Conservation (phyloP, 1,284 basidiomycete species). For the Malassezia psittaci region DNA sequence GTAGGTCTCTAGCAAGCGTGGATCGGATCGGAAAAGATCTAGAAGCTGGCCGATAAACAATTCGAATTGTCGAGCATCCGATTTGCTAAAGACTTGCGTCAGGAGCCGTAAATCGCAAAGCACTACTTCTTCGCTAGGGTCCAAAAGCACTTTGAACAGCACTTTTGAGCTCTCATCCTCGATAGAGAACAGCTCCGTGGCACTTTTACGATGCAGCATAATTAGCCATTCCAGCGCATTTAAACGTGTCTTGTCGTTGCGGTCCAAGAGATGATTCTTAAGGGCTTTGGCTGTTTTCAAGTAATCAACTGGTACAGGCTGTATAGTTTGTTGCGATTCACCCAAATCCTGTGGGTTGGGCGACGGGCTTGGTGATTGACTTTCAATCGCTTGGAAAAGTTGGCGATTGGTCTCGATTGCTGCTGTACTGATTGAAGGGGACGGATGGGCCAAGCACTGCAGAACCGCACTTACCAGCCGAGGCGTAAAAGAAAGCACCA, state of each 20-base stretch:
- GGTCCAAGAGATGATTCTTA: slow-evolving; percentile 85
- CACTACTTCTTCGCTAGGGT: slow-evolving; percentile 93
- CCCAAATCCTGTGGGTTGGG: slow-evolving; percentile 47
- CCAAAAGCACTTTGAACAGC: slow-evolving; percentile 86
- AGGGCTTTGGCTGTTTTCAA: slow-evolving; percentile 81
- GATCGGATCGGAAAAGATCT: slow-evolving; percentile 87
- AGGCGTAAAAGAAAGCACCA: slow-evolving; percentile 88
- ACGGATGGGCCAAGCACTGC: slow-evolving; percentile 85
- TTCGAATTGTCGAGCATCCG: slow-evolving; percentile 92
- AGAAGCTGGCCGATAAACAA: slow-evolving; percentile 62
- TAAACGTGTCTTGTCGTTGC: slow-evolving; percentile 90
- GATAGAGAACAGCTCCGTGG: slow-evolving; percentile 89
- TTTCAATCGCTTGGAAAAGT: slow-evolving; percentile 73
- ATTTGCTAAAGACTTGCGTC: slow-evolving; percentile 80
- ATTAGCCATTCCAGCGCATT: slow-evolving; percentile 94
- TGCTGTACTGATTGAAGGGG: slow-evolving; percentile 73
- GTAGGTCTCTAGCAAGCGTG: slow-evolving; percentile 75
- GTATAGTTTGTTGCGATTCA: slow-evolving; percentile 14
- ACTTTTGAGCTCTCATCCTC: slow-evolving; percentile 95
- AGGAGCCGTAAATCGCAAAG: slow-evolving; percentile 89
- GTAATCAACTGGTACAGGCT: slow-evolving; percentile 61
- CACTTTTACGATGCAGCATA: slow-evolving; percentile 96
- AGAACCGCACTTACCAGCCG: slow-evolving; percentile 82
- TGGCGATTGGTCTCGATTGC: slow-evolving; percentile 78
- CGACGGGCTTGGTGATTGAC: slow-evolving; percentile 61